These are phyloP conservation scores for Macrotyloma uniflorum DNA, from an alignment of 306 rosid species.

Conservation along the genomic window DNA sequence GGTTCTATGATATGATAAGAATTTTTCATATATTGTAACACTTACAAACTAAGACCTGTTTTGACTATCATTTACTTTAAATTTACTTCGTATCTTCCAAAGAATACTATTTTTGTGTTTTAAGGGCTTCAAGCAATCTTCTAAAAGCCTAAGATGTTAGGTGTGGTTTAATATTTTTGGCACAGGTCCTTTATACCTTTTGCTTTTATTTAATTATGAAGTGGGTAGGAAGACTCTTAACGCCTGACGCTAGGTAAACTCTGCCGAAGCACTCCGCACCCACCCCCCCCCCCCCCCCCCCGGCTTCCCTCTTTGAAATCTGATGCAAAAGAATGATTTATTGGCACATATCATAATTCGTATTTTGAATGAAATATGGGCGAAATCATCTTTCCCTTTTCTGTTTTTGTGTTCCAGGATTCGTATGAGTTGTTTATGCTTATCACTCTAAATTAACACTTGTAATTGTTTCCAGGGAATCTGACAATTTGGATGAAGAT, in stretches of 20 bases:
- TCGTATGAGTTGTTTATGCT: constrained; percentile 23
- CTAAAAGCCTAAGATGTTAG: constrained; percentile 6
- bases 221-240: background rate
- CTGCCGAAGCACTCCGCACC: background rate
- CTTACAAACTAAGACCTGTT: background rate
- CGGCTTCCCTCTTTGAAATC: background rate
- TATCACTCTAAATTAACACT: constrained; percentile 10
- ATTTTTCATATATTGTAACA: background rate
- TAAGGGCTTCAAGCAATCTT: background rate
- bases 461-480: constrained; percentile 58
- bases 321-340: background rate
- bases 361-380: constrained; percentile 21
- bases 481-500: constrained; percentile 67
- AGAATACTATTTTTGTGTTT: background rate
- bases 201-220: constrained; percentile 2
- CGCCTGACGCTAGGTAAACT: background rate
- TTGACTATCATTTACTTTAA: background rate
- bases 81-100: background rate
- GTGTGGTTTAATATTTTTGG: background rate
- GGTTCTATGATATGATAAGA: background rate
- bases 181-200: background rate
- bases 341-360: background rate
- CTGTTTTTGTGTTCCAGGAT: constrained; percentile 18
- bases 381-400: background rate
- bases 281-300: too few species aligned